phyloP scores from a whole-genome alignment of 1,284 basidiomycete species.

The Pascua guehoae region DNA sequence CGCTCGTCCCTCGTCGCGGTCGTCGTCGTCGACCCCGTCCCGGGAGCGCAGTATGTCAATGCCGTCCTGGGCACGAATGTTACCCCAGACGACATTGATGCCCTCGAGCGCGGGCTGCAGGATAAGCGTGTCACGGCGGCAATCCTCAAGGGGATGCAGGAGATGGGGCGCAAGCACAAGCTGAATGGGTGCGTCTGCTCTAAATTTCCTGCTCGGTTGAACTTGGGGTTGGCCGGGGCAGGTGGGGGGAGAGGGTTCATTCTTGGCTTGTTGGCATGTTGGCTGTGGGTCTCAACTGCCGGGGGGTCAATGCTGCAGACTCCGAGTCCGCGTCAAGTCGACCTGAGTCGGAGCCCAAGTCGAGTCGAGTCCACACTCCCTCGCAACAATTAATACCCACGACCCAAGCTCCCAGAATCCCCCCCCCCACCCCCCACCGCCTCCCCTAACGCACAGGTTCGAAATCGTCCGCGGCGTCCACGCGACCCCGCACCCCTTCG shows the following conservation, averaged over 20 bases:
- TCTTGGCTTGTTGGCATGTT: too few relatives aligned
- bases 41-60: conserved; percentile 57
- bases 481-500: conserved; percentile 67
- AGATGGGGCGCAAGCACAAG: conserved; percentile 60
- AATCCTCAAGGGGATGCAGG: conserved; percentile 61
- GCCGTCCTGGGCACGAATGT: conserved; percentile 58
- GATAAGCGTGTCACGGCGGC: conserved; percentile 64
- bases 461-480: conserved; percentile 77
- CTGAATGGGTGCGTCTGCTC: conserved; percentile 67
- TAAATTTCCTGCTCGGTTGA: too few relatives aligned
- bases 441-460: conserved; percentile 59
- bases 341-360: too few relatives aligned
- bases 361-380: too few relatives aligned
- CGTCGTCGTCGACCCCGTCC: conserved; percentile 47
- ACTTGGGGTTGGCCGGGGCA: too few relatives aligned
- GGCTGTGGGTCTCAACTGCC: too few relatives aligned
- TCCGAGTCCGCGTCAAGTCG: too few relatives aligned
- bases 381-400: too few relatives aligned
- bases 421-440: too few relatives aligned
- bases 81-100: conserved; percentile 55
- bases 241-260: too few relatives aligned
- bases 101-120: conserved; percentile 59
- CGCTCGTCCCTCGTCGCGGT: conserved; percentile 81
- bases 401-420: too few relatives aligned
- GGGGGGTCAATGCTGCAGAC: too few relatives aligned